phyloP scores from a whole-genome alignment of 768 basidiomycete species.

The Xerocomus brunneocitrinus region DNA sequence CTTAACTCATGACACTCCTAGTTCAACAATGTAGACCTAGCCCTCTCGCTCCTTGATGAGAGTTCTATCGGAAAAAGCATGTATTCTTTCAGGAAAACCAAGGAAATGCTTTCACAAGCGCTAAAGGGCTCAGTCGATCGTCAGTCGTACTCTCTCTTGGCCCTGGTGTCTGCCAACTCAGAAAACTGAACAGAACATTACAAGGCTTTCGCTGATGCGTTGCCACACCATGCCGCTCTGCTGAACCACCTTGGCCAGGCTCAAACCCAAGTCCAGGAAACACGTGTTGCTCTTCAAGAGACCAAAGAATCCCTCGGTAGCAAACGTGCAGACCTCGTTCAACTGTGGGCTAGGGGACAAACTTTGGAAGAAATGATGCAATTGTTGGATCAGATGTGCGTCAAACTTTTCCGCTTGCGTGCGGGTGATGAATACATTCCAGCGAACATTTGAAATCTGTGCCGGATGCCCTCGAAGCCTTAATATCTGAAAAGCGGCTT shows the following conservation, averaged over 20 bases:
- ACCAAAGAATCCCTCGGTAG: slow-evolving; percentile 74
- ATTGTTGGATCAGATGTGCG: slow-evolving; percentile 91
- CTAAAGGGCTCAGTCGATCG: slow-evolving; percentile 87
- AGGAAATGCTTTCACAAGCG: slow-evolving; percentile 71
- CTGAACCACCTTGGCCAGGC: slow-evolving; percentile 65
- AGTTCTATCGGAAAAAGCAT: slow-evolving; percentile 70
- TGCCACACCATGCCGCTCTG: slow-evolving; percentile 85
- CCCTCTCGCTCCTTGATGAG: slow-evolving; percentile 81
- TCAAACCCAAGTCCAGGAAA: slow-evolving; percentile 68
- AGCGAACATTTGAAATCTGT: slow-evolving; percentile 89
- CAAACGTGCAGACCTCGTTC: slow-evolving; percentile 85
- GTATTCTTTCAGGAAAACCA: slow-evolving; percentile 71
- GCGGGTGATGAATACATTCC: slow-evolving; percentile 15
- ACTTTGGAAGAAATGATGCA: slow-evolving; percentile 94
- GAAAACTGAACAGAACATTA: slow-evolving; percentile 64
- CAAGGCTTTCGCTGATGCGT: slow-evolving; percentile 89
- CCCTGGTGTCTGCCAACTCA: slow-evolving; percentile 1
- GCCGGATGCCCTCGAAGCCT: slow-evolving; percentile 85
- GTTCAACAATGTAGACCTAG: slow-evolving; percentile 94
- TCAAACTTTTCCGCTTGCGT: slow-evolving; percentile 7
- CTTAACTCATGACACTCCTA: slow-evolving; percentile 27
- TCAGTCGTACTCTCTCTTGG: slow-evolving; percentile 35
- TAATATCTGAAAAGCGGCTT: slow-evolving; percentile 95
- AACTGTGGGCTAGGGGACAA: slow-evolving; percentile 84
- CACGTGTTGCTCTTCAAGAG: slow-evolving; percentile 69